These are phyloP conservation scores for Obelidium mucronatum DNA, from an alignment of 192 early-diverging fungal genomes.

Conservation along the genomic window DNA sequence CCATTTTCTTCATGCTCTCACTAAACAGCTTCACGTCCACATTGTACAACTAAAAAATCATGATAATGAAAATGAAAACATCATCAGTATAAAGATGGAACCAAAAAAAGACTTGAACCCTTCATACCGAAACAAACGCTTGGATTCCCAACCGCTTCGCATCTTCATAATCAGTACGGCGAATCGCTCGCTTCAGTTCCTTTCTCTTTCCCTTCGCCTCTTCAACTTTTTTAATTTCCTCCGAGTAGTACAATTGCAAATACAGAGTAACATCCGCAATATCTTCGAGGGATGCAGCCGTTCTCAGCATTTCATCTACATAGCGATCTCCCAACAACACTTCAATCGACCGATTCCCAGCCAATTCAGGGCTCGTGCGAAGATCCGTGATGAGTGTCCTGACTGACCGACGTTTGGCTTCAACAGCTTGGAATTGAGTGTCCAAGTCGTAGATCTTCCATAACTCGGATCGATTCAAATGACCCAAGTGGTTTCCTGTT, in stretches of 20 bases:
- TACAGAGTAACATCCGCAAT: slow-evolving; percentile 53
- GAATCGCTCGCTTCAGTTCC: slow-evolving; percentile 48
- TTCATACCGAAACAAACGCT: slow-evolving; percentile 54
- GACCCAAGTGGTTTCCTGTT: slow-evolving; percentile 80
- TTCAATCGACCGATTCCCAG: background rate
- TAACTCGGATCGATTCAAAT: slow-evolving; percentile 73
- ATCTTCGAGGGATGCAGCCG: slow-evolving; percentile 48
- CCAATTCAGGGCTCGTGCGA: slow-evolving; percentile 55
- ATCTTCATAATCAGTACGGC: slow-evolving; percentile 58
- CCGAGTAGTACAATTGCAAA: slow-evolving; percentile 55
- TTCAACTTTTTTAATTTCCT: slow-evolving; percentile 53
- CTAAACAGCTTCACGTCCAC: slow-evolving; percentile 42
- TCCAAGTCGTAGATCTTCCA: slow-evolving; percentile 93
- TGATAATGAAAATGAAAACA: background rate
- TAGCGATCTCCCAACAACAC: slow-evolving; percentile 52
- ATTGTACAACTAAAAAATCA: slow-evolving; percentile 40
- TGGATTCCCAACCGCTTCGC: slow-evolving; percentile 42
- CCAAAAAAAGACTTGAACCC: no score
- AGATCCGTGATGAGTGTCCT: slow-evolving; percentile 42
- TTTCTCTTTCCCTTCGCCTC: slow-evolving; percentile 38
- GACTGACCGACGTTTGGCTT: slow-evolving; percentile 57
- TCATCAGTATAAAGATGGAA: no score
- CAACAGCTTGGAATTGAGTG: slow-evolving; percentile 73
- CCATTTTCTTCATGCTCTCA: slow-evolving; percentile 26
- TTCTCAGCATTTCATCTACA: slow-evolving; percentile 45